Evolutionary conservation across 441 rosid genomes (phyloP).

Genomic region (Croton setiger): DNA sequence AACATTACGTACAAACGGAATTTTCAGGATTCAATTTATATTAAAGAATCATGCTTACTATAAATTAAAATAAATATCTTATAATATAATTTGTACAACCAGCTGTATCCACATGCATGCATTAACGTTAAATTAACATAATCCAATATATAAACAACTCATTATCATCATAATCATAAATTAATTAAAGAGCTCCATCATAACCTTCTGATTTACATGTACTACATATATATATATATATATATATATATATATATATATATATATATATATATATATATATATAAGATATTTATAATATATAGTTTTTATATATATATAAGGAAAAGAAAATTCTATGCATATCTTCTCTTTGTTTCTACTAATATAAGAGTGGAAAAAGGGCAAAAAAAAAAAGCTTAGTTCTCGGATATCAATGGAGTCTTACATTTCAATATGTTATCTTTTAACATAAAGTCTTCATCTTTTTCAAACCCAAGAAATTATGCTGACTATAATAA

Average conservation of each 20-base stretch:
- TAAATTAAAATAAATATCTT: too few species aligned
- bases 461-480: constrained; percentile 21
- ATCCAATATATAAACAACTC: too few species aligned
- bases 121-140: too few species aligned
- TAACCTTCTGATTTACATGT: not conserved
- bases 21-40: too few species aligned
- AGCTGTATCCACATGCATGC: too few species aligned
- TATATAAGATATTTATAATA: too few species aligned
- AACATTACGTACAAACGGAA: too few species aligned
- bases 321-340: not conserved
- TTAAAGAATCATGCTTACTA: too few species aligned
- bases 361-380: not conserved
- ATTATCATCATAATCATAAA: too few species aligned
- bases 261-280: too few species aligned
- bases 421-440: constrained; percentile 21
- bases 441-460: constrained; percentile 14
- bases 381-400: constrained; percentile 3
- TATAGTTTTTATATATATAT: not conserved
- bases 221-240: too few species aligned
- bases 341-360: not conserved
- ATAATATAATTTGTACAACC: too few species aligned
- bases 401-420: constrained; percentile 26
- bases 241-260: not conserved
- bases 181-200: not conserved
- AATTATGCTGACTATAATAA: constrained; percentile 17